Percentiles rank a stretch among this genome's conserved stretches.
phyloP scores from a whole-genome alignment of 805 yeast species.

The Kuraishia ogatae region DNA sequence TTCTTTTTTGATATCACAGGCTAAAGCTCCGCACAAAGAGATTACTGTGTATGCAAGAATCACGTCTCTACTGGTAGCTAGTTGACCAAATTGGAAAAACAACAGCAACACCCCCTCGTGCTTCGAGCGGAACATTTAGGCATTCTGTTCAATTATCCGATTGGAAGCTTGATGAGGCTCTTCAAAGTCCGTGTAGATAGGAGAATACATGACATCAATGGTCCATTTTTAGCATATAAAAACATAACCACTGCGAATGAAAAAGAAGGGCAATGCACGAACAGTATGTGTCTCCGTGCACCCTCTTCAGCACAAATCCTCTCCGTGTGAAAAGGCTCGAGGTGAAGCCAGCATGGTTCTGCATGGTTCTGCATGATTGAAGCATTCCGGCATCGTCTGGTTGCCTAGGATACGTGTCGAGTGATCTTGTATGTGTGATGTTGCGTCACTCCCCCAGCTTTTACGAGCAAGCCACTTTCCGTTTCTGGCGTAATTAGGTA shows the following conservation, averaged over 20 bases:
- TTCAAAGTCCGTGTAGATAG: no score
- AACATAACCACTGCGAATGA: no score
- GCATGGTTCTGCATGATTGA: not conserved
- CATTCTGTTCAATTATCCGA: not conserved
- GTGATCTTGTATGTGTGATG: not conserved
- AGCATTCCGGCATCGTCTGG: not conserved
- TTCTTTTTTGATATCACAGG: no score
- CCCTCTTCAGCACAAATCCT: not conserved
- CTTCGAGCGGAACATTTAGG: not conserved
- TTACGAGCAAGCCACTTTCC: not conserved
- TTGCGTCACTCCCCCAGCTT: not conserved
- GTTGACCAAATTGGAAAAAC: not conserved
- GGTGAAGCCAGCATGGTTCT: no score
- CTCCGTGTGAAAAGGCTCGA: no score
- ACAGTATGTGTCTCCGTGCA: not conserved
- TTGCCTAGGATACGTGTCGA: not conserved
- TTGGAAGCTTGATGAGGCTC: not conserved
- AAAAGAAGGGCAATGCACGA: no score
- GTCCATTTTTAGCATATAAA: no score
- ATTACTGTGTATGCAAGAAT: no score
- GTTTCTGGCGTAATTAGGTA: not conserved
- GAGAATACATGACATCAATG: no score
- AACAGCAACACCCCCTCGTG: not conserved
- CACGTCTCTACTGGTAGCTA: not conserved
- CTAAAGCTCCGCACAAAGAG: no score